Percentiles rank a stretch among this genome's conserved stretches.
Conservation (phyloP, 345 rosid species). For the Pelargonium nanum region DNA sequence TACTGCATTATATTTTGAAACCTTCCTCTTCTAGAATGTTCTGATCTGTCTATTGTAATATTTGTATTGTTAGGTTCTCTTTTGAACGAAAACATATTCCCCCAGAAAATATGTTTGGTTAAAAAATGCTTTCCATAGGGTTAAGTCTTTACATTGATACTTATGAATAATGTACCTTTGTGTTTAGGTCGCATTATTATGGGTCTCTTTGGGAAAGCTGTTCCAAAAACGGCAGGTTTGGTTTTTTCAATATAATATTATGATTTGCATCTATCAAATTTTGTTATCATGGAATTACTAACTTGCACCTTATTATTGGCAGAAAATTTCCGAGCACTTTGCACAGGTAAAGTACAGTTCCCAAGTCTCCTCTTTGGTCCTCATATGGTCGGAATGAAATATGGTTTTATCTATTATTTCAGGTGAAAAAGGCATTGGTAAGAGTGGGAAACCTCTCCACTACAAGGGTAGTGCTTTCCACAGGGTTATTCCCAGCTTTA, state of each 20-base stretch:
- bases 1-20: background rate
- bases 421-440: conserved; percentile 89
- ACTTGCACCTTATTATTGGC: conserved; percentile 22
- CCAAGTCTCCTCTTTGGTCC: background rate
- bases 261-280: background rate
- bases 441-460: conserved; percentile 83
- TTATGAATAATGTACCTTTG: background rate
- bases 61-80: background rate
- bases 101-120: background rate
- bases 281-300: conserved; percentile 4
- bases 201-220: conserved; percentile 29
- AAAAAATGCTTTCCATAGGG: background rate
- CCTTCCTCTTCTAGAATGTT: background rate
- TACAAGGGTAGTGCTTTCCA: conserved; percentile 77
- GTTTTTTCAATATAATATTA: background rate
- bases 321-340: conserved; percentile 96
- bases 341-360: conserved; percentile 54
- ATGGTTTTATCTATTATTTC: conserved; percentile 4
- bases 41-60: background rate
- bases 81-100: background rate
- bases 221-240: conserved; percentile 34
- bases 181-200: conserved; percentile 29
- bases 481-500: conserved; percentile 89
- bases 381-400: background rate
- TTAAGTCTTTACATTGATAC: background rate